Base-by-base conservation (phyloP, 2,329 filamentous ascomycete species). In the Hymenoscyphus fraxineus region DNA sequence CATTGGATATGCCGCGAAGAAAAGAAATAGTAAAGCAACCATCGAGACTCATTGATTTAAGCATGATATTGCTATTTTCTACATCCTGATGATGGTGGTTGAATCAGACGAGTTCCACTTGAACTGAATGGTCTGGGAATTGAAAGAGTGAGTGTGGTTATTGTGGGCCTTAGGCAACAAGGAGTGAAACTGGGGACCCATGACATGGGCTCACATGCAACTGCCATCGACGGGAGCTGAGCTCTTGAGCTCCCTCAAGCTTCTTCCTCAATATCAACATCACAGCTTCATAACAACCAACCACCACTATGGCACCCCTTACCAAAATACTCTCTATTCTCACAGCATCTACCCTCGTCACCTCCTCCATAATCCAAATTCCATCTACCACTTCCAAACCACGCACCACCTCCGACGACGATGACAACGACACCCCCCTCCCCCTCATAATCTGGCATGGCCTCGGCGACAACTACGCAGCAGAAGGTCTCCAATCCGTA, bases 401-500 rank as follows among this genome's bases (percentile, higher is more conserved):
- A 6, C n/a, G 22, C 31, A n/a, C 6, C 19, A 6, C 12, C 32
- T 7, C 56, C n/a, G 59, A 66, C 38, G 62, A 68, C 63, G 69
- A 71, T 54, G 66, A 79, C 59, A 77, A 82, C 73, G 84, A 87
- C 70, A 87, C 84, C n/a, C 92, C 91, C 3, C 84, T 97, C 38
- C 95, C 95, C 0, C 83, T 99, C 41, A 84, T 99, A 65, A 91
- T 99, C 79, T 99, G 95, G 95, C 95, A 99, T 77, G 95, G 86
- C 32, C 81, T 88, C 12, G 87, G 87, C 72, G 91, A 95, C 78
- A 85, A 88, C 76, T 96, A 88, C 79, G 84, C 86, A 61, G 85
- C 86, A 68, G 88, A 93, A 1, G 93, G 93, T 64, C 83, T 98
- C 63, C 84, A 86, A 70, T 77, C 82, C 62, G 83, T 97, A 39